Base-by-base conservation (phyloP, 2,329 filamentous ascomycete species). In the Lachnellula suecica region DNA sequence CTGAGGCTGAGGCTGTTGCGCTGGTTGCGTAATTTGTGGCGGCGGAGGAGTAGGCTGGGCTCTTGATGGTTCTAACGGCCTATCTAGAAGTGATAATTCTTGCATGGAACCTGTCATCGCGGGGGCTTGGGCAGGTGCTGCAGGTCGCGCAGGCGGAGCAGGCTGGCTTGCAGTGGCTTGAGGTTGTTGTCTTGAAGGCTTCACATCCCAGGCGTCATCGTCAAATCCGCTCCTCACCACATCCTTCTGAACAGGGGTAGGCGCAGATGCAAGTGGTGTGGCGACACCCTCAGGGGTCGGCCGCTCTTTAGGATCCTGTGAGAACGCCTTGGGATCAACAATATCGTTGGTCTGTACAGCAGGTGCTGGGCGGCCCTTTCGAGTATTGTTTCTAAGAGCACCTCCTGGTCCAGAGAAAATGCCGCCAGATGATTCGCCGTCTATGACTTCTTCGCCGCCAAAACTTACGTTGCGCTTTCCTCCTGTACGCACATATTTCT, bases 131-230 rank as follows among this genome's bases (percentile, higher is more conserved):
- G 75, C 65, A 20, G 73, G 65, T 17, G 71, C 58, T 49, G 73
- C 63, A 17, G 76, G 63, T 13, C 72, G 62, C 15, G 73, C 63
- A 20, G 77, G 62, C 27, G 72, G 66, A 44, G 76, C 66, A 42
- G 73, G 62, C 29, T 72, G 47, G 37, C 56, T 53, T 69, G 59
- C 40, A 34, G 71, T 55, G 60, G 73, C 59, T 59, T 69, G 51
- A 46, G 70, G 58, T 59, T 65, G 59, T 46, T 85, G 81, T 66
- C 84, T 87, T 13, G 87, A 82, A 17, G 91, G 89, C 73, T 97
- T 97, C 45, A 96, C 87, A 64, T 95, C 90, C 94, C 94, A 99
- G 8, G 94, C 94, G 74, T 97, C 91, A 66, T 97, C 94, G 47
- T 99, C 94, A 65, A 97, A 97, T 2, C 90, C 90, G 53, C 77